Conservation (phyloP, 176 grass and related monocot genomes). For the Elymus sibiricus region DNA sequence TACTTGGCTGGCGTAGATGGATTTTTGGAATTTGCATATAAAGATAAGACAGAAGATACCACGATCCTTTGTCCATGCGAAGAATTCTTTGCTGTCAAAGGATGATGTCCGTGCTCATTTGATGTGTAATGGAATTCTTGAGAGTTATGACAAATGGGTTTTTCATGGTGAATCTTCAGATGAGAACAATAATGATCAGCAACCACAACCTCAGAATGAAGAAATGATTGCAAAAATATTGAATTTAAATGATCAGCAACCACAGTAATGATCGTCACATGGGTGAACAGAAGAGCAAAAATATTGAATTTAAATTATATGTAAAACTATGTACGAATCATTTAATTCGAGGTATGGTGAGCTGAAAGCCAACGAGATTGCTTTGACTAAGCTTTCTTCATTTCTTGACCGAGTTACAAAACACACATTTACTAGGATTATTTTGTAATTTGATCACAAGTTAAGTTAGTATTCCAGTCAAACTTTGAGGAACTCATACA, state of each 20-base stretch:
- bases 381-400: too few species aligned
- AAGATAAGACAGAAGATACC: background rate
- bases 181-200: background rate
- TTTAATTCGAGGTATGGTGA: too few species aligned
- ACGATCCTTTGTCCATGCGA: slow-evolving; percentile 9
- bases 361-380: too few species aligned
- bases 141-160: background rate
- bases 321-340: too few species aligned
- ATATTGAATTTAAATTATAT: too few species aligned
- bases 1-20: slow-evolving; percentile 3
- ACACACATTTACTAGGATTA: too few species aligned
- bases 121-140: background rate
- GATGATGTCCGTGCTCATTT: background rate
- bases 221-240: slow-evolving; percentile 4
- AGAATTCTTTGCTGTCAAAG: background rate
- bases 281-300: too few species aligned
- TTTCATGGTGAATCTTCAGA: slow-evolving; percentile 4
- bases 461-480: too few species aligned
- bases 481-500: too few species aligned
- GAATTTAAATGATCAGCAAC: too few species aligned
- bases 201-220: background rate
- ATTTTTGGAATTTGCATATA: slow-evolving; percentile 12
- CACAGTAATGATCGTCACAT: background rate
- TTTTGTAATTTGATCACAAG: too few species aligned
- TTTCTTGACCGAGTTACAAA: too few species aligned